These are phyloP conservation scores for Fusarium aywerte DNA, from an alignment of 2,329 filamentous ascomycete species.

Conservation along the genomic window DNA sequence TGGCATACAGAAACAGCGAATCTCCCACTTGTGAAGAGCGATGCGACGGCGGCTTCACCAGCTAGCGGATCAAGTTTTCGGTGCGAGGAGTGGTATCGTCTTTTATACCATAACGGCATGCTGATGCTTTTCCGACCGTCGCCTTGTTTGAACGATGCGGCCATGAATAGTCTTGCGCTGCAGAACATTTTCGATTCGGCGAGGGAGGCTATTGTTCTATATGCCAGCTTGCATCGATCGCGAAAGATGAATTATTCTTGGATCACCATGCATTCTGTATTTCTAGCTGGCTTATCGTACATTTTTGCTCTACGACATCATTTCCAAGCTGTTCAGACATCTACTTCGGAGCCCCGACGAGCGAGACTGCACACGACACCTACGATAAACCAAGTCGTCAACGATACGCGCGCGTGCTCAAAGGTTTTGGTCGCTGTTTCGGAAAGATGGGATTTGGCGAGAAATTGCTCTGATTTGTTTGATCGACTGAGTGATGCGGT, in stretches of 20 bases:
- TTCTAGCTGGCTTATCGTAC: slow-evolving; percentile 58
- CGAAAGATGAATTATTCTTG: slow-evolving; percentile 61
- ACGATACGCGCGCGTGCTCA: slow-evolving; percentile 56
- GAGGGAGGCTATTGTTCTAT: slow-evolving; percentile 54
- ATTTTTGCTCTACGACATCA: slow-evolving; percentile 56
- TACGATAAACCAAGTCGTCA: slow-evolving; percentile 56
- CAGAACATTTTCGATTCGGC: slow-evolving; percentile 55
- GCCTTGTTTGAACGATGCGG: slow-evolving; percentile 47
- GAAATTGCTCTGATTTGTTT: slow-evolving; percentile 57
- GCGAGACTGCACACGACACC: slow-evolving; percentile 48
- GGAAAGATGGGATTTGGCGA: slow-evolving; percentile 54
- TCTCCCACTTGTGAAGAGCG: slow-evolving; percentile 46
- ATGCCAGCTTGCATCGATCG: slow-evolving; percentile 57
- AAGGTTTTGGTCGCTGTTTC: slow-evolving; percentile 58
- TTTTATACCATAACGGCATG: slow-evolving; percentile 57
- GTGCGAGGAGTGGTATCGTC: slow-evolving; percentile 55
- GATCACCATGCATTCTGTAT: slow-evolving; percentile 61
- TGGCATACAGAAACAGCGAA: slow-evolving; percentile 47
- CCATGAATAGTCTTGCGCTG: slow-evolving; percentile 43
- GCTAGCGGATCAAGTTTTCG: slow-evolving; percentile 53
- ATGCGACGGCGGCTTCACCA: slow-evolving; percentile 20
- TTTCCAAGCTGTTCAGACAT: slow-evolving; percentile 48
- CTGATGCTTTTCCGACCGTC: slow-evolving; percentile 57
- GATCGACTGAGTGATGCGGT: slow-evolving; percentile 57
- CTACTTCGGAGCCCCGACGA: background rate